Base-by-base conservation (phyloP, 2,329 filamentous ascomycete genomes). In the Claviceps spartinae region DNA sequence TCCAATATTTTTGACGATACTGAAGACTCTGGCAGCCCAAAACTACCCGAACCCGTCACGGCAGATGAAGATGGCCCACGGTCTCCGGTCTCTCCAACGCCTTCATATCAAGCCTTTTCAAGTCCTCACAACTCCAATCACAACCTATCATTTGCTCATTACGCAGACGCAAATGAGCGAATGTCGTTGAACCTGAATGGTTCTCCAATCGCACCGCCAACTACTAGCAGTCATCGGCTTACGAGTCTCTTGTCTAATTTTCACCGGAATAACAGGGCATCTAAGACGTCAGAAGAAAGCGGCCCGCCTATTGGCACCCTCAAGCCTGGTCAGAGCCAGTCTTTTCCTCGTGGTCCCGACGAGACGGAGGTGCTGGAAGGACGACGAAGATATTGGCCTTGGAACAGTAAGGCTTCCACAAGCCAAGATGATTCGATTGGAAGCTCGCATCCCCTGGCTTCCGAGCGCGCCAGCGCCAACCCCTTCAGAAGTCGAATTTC, bases 251-350 rank as follows among this genome's bases (percentile, higher is more conserved):
- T 87, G 34, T 81, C 85, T 49, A 73, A 71, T 49, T 81, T 76
- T 59, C 74, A 82, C 51, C 79, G 82, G 48, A 80, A 79, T 44
- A 75, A 78, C 51, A 76, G 77, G 26, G 71, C 77, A 5, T 11
- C 53, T 9, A 88, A 88, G 65, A 74, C 74, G 0, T 62, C 75
- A 13, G 64, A 67, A 41, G 63, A 66, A 1, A 61, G 60, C 6
- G 82, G 83, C 0, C 83, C 82, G 5, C 72, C 77, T 1, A 67
- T 89, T 7, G 87, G 87, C 1, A 81, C 77, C 20, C 69, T 90
- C 14, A 87, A 86, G 61, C 69, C 78, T 34, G 77, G 79, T 0
- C 85, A 91, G 62, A 89, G 85, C 60, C 85, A 88, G 61, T 91
- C 87, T 0, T 81, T 93, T 57, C 87, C 87, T 5, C 72, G 78